These are phyloP conservation scores for Quercus engelmannii DNA, from an alignment of 306 rosid genomes.

Conservation along the genomic window DNA sequence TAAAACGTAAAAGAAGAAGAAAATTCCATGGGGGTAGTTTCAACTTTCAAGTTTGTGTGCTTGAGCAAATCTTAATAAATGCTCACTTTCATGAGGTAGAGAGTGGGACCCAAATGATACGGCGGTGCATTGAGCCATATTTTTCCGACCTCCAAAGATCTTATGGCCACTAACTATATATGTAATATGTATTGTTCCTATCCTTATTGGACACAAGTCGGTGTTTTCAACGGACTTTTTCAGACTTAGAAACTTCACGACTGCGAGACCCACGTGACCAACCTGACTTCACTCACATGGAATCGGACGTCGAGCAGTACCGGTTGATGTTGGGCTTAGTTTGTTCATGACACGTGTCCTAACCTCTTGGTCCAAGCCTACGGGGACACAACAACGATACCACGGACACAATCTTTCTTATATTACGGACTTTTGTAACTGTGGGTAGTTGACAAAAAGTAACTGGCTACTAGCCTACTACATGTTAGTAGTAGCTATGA, in stretches of 20 bases:
- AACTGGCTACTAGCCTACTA: too few species aligned
- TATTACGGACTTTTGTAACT: neutral
- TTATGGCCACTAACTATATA: neutral
- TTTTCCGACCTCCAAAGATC: neutral
- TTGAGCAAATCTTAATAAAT: too few species aligned
- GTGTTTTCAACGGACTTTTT: neutral
- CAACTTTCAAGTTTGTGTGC: too few species aligned
- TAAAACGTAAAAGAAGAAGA: neutral
- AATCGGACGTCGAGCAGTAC: neutral
- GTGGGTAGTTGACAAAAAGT: neutral
- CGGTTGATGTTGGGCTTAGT: neutral
- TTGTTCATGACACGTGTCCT: constrained; percentile 34
- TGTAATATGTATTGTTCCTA: neutral
- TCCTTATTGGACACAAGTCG: constrained; percentile 13
- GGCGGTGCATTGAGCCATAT: constrained; percentile 30
- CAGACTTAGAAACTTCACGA: constrained; percentile 27
- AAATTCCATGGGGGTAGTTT: neutral
- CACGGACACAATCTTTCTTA: neutral
- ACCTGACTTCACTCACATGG: neutral
- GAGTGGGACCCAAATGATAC: constrained; percentile 23
- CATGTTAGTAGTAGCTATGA: too few species aligned
- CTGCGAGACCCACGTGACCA: neutral
- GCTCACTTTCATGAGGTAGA: constrained; percentile 14
- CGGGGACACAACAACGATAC: constrained; percentile 16
- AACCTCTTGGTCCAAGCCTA: constrained; percentile 27